phyloP scores from a whole-genome alignment of 345 rosid genomes.

The Arabidopsis thaliana region DNA sequence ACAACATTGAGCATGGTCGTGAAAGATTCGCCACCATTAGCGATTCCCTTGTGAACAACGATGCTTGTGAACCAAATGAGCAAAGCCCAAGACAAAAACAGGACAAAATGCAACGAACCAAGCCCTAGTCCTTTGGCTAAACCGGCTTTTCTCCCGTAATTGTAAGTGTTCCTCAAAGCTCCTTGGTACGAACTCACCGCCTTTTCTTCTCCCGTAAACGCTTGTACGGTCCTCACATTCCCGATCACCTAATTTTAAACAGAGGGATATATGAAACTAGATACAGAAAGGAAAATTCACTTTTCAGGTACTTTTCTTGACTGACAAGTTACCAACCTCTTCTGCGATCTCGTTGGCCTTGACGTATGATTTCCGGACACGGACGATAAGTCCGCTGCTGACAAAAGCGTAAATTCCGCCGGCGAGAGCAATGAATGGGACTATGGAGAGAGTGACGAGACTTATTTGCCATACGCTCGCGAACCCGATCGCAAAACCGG shows the following conservation, averaged over 20 bases:
- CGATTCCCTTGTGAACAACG: constrained; percentile 78
- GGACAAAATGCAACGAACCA: constrained; percentile 76
- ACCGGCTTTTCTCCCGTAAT: constrained; percentile 82
- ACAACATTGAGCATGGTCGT: constrained; percentile 99
- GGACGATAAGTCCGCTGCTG: constrained; percentile 68
- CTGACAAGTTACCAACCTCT: constrained; percentile 56
- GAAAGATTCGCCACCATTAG: constrained; percentile 91
- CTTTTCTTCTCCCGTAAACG: constrained; percentile 90
- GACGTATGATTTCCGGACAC: constrained; percentile 78
- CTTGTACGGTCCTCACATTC: constrained; percentile 89
- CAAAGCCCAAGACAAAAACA: constrained; percentile 91
- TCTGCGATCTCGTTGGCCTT: constrained; percentile 88
- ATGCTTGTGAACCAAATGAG: constrained; percentile 93
- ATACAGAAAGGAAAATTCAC: background rate
- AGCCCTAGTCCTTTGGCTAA: constrained; percentile 92
- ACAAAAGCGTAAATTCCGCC: constrained; percentile 87
- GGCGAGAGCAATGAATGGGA: constrained; percentile 92
- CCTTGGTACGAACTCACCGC: constrained; percentile 74
- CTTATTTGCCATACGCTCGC: constrained; percentile 91
- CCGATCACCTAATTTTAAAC: constrained; percentile 67
- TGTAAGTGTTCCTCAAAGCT: constrained; percentile 73
- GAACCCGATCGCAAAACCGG: constrained; percentile 86
- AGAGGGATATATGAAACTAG: background rate
- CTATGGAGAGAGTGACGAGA: constrained; percentile 87
- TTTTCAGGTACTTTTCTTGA: background rate